A percentile compares a stretch with the other conserved stretches of the same genome.
Conservation (phyloP, 1,139 yeast species). For the Petasospora rhodanensis region DNA sequence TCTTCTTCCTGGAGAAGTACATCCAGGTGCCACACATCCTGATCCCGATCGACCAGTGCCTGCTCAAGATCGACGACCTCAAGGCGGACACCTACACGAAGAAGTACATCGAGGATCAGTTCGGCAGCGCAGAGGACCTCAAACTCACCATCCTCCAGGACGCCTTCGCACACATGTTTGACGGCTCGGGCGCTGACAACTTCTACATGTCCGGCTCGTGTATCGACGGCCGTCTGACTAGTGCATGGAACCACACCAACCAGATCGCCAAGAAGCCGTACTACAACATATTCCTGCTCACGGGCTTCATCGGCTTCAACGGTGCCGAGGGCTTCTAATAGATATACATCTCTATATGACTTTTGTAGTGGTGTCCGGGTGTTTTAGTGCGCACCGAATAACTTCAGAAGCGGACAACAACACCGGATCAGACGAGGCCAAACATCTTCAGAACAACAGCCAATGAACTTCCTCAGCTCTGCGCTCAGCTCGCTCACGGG, state of each 20-base stretch:
- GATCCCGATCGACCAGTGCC: constrained; percentile 59
- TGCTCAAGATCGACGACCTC: constrained; percentile 47
- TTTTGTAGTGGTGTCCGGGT: neutral
- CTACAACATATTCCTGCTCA: constrained; percentile 54
- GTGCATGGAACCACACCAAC: constrained; percentile 80
- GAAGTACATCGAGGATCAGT: constrained; percentile 51
- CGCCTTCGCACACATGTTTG: constrained; percentile 72
- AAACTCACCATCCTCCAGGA: constrained; percentile 54
- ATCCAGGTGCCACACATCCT: constrained; percentile 69
- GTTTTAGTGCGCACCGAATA: neutral
- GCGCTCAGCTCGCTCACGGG: constrained; percentile 54
- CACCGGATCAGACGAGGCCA: neutral
- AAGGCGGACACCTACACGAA: constrained; percentile 43
- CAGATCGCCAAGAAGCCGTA: constrained; percentile 58
- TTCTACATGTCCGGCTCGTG: constrained; percentile 77
- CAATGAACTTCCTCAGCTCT: constrained; percentile 58
- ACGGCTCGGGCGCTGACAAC: constrained; percentile 75
- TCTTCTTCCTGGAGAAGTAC: constrained; percentile 69
- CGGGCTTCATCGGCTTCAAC: constrained; percentile 76
- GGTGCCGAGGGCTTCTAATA: constrained; percentile 49
- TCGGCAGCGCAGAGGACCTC: constrained; percentile 47
- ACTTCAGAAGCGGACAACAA: neutral
- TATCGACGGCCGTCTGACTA: constrained; percentile 71
- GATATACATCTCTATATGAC: neutral
- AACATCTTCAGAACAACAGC: too few species aligned